Evolutionary conservation across 768 basidiomycete species (phyloP), one percentile per base, ranked within the genome.

Genomic region (Boletellus sp.): DNA sequence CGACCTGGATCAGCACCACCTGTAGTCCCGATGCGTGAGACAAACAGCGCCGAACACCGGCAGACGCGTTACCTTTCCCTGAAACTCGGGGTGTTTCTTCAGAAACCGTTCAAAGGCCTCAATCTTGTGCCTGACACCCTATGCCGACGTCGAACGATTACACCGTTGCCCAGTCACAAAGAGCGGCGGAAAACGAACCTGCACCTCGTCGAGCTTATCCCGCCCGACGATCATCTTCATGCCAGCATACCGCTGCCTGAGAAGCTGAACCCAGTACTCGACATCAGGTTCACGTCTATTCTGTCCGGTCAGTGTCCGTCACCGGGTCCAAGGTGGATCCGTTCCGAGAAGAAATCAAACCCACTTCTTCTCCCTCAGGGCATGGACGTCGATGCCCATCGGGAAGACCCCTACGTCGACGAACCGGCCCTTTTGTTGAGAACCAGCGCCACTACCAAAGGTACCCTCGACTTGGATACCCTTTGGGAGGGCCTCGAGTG

Each of bases 331-430:
- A 37, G 4, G 34, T 42, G 34, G 57, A 22, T 10, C 50, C 38
- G n/a, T 35, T 28, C 34, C 31, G 11, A 48, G 19, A 48, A 48
- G 46, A 37, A 47, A 45, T 38, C 15, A 39, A 32, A 65, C 78
- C 34, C 50, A 84, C 85, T 80, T 84, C 67, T 84, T 84, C 55
- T 80, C 75, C 53, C 79, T 80, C 39, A 92, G 66, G 43, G 79
- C 75, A 47, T 70, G 69, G 6, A 92, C 87, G 60, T 94, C 90
- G 49, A 94, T 92, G 6, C 91, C 90, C 82, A 92, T 91, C 0
- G 90, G 87, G 63, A 91, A 90, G n/a, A 87, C 87, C 1, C 84
- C 87, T 13, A 92, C 89, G 58, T 92, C 87, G 20, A 92, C 85
- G 57, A 92, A 90, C 5, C 84, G 73, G 0, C 80, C 78, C 31